phyloP scores from a whole-genome alignment of 306 rosid genomes.

The Cicer judaicum region DNA sequence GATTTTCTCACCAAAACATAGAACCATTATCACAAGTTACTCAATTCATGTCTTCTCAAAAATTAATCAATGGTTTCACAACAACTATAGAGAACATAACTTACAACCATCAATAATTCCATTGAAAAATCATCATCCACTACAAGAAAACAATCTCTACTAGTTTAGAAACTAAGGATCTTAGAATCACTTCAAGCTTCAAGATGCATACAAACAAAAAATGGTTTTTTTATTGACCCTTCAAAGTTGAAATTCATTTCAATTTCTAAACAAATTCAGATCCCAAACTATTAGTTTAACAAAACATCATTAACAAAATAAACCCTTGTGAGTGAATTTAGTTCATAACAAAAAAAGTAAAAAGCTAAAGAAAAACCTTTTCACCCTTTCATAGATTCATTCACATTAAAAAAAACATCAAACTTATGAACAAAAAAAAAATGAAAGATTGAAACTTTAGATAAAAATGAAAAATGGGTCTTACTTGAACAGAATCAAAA shows the following conservation, averaged over 20 bases:
- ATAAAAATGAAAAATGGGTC: neutral
- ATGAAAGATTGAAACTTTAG: neutral
- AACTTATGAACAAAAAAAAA: neutral
- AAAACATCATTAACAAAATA: neutral
- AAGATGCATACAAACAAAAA: neutral
- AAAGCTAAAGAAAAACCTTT: neutral
- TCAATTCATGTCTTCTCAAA: constrained; percentile 7
- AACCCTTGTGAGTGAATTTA: constrained; percentile 4
- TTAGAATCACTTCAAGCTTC: constrained; percentile 30
- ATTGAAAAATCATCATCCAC: constrained; percentile 6
- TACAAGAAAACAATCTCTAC: constrained; percentile 13
- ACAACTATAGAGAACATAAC: neutral
- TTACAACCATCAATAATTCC: neutral
- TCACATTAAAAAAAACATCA: neutral
- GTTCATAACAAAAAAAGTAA: neutral
- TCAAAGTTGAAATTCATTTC: constrained; percentile 23
- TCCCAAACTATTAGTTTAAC: constrained; percentile 12
- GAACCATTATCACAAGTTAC: constrained; percentile 25
- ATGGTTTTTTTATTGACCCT: neutral
- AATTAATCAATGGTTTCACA: constrained; percentile 31
- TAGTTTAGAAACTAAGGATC: constrained; percentile 42
- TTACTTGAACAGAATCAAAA: constrained; percentile 85
- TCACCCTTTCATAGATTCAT: constrained; percentile 11
- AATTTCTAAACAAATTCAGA: constrained; percentile 35
- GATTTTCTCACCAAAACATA: constrained; percentile 17